These are phyloP conservation scores for Ophiostoma sp. DNA, from an alignment of 2,329 filamentous ascomycete genomes.

Conservation along the genomic window DNA sequence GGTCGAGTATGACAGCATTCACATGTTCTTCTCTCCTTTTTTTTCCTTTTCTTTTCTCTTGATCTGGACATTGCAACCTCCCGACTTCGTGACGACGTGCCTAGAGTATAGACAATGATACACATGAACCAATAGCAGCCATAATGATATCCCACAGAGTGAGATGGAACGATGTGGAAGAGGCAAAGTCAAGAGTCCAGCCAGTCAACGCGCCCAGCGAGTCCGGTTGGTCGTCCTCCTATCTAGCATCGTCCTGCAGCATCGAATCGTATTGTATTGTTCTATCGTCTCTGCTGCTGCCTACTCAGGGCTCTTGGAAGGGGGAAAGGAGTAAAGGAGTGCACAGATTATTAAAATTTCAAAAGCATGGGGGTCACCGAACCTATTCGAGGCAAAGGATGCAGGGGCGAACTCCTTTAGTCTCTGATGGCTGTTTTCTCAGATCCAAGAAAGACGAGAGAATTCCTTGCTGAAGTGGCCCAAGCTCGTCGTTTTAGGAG, in stretches of 20 bases:
- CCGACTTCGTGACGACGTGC: background rate
- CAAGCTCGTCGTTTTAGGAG: background rate
- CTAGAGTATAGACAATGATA: background rate
- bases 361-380: background rate
- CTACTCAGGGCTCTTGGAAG: background rate
- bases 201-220: background rate
- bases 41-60: no score
- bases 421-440: background rate
- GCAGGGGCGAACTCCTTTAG: background rate
- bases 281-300: background rate
- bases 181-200: background rate
- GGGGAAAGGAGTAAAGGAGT: background rate
- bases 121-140: background rate
- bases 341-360: background rate
- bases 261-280: background rate
- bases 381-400: background rate
- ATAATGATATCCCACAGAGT: background rate
- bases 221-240: background rate
- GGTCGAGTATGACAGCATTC: background rate
- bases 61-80: no score
- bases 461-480: background rate
- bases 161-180: background rate
- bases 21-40: background rate
- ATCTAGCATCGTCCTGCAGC: background rate
- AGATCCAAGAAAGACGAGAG: background rate